Evolutionary conservation across 2,329 filamentous ascomycete species (phyloP).

Genomic region (Fusarium sp.): DNA sequence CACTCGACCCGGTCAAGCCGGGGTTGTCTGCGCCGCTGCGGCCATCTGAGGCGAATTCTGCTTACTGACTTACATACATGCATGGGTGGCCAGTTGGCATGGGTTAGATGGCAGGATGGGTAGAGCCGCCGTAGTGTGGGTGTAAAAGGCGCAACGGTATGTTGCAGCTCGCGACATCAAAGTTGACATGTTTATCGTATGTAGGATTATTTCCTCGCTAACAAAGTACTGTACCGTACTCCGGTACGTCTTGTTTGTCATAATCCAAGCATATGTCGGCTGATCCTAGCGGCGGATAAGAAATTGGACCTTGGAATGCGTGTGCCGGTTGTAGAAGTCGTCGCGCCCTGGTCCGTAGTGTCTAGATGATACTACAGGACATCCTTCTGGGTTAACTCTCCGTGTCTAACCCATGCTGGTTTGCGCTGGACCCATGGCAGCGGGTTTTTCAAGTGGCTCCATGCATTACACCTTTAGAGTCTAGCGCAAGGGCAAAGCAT

Average conservation of each 20-base stretch:
- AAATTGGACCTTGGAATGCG: slow-evolving; percentile 26
- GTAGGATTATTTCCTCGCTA: neutral
- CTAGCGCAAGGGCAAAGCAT: slow-evolving; percentile 40
- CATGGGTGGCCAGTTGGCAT: slow-evolving; percentile 4
- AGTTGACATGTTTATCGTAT: neutral
- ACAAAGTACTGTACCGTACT: neutral
- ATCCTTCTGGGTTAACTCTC: slow-evolving; percentile 37
- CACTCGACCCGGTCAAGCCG: slow-evolving; percentile 39
- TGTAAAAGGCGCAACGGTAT: slow-evolving; percentile 8
- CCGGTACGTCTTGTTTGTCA: slow-evolving; percentile 3
- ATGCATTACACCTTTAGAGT: slow-evolving; percentile 31
- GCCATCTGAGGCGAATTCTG: slow-evolving; percentile 45
- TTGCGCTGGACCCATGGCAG: slow-evolving; percentile 46
- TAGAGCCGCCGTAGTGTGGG: slow-evolving; percentile 6
- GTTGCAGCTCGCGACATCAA: slow-evolving; percentile 18
- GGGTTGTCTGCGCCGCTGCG: slow-evolving; percentile 32
- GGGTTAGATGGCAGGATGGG: neutral
- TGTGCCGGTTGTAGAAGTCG: slow-evolving; percentile 35
- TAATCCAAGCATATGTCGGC: slow-evolving; percentile 4
- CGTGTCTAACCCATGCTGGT: slow-evolving; percentile 19
- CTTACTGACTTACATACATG: slow-evolving; percentile 29
- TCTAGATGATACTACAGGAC: slow-evolving; percentile 35
- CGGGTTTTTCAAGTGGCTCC: slow-evolving; percentile 44
- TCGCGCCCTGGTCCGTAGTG: slow-evolving; percentile 26
- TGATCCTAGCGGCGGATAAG: slow-evolving; percentile 30